These are phyloP conservation scores for Pseudotulostoma volvatum DNA, from an alignment of 495 filamentous ascomycete genomes.

Conservation along the genomic window DNA sequence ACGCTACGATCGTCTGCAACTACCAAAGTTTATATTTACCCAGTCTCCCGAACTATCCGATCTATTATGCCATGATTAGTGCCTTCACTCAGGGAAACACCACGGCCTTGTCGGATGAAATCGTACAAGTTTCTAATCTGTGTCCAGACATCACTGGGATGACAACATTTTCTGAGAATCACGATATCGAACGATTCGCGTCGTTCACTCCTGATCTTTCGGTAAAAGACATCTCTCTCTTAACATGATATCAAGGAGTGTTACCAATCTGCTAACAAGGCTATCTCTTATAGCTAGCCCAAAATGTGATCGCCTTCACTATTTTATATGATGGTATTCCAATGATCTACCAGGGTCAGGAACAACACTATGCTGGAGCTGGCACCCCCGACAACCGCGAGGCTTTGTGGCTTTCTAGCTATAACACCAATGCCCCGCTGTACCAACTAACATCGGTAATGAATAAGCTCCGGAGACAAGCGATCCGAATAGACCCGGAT, in stretches of 20 bases:
- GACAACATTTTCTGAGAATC: conserved; percentile 63
- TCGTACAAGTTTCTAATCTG: conserved; percentile 29
- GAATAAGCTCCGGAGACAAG: conserved; percentile 44
- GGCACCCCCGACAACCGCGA: conserved; percentile 52
- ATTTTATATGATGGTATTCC: conserved; percentile 53
- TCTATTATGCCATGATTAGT: conserved; percentile 43
- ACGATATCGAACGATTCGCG: conserved; percentile 50
- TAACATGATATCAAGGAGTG: no score
- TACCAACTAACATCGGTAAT: conserved; percentile 41
- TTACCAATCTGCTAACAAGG: no score
- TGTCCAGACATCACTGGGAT: conserved; percentile 45
- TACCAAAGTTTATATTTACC: conserved; percentile 35
- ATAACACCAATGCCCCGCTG: conserved; percentile 39
- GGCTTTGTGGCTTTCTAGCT: conserved; percentile 54
- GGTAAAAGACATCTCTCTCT: conserved; percentile 13
- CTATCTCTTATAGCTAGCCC: conserved; percentile 30
- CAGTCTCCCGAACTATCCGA: conserved; percentile 53
- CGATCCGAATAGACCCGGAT: conserved; percentile 25
- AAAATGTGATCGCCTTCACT: conserved; percentile 54
- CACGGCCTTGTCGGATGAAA: conserved; percentile 31
- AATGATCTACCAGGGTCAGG: conserved; percentile 53
- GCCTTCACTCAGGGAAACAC: conserved; percentile 45
- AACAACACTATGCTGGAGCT: conserved; percentile 48
- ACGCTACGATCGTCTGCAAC: conserved; percentile 33
- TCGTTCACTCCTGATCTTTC: conserved; percentile 27